These are phyloP conservation scores for Polytolypa hystricis DNA, from an alignment of 2,329 filamentous ascomycete species.

Conservation along the genomic window DNA sequence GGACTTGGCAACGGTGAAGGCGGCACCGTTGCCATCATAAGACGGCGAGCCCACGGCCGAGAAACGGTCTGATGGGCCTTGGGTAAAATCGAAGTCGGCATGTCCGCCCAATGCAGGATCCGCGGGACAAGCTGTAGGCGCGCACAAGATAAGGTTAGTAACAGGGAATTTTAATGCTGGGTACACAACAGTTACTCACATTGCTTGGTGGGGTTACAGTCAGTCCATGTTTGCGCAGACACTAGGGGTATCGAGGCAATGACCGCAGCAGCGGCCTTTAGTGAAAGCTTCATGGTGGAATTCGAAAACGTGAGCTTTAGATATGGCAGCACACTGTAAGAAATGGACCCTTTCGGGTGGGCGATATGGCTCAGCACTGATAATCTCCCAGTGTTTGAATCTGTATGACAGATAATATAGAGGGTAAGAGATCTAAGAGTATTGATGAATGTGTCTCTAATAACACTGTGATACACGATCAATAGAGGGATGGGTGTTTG, in stretches of 20 bases:
- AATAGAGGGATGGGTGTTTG: too few species aligned
- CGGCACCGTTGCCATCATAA: constrained; percentile 68
- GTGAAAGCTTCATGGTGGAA: constrained; percentile 23
- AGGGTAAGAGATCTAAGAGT: constrained; percentile 3
- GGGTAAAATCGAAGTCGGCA: constrained; percentile 73
- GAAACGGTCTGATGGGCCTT: constrained; percentile 70
- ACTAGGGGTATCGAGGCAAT: constrained; percentile 17
- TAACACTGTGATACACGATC: too few species aligned
- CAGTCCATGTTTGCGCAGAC: constrained; percentile 33
- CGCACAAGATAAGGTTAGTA: constrained; percentile 5
- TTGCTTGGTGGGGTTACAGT: constrained; percentile 32
- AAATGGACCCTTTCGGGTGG: neutral
- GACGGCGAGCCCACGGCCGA: constrained; percentile 55
- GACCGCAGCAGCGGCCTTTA: constrained; percentile 17
- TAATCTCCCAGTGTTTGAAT: neutral
- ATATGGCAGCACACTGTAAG: too few species aligned
- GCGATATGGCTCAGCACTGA: neutral
- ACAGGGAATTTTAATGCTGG: constrained; percentile 1
- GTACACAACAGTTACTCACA: constrained; percentile 18
- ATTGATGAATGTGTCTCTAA: too few species aligned
- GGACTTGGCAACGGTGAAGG: constrained; percentile 64
- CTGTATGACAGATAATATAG: neutral
- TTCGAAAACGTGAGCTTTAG: too few species aligned
- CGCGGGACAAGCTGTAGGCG: constrained; percentile 51
- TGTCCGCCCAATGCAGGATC: constrained; percentile 72